Evolutionary conservation across 441 rosid genomes (phyloP).

Genomic region (Gossypium schwendimanii): DNA sequence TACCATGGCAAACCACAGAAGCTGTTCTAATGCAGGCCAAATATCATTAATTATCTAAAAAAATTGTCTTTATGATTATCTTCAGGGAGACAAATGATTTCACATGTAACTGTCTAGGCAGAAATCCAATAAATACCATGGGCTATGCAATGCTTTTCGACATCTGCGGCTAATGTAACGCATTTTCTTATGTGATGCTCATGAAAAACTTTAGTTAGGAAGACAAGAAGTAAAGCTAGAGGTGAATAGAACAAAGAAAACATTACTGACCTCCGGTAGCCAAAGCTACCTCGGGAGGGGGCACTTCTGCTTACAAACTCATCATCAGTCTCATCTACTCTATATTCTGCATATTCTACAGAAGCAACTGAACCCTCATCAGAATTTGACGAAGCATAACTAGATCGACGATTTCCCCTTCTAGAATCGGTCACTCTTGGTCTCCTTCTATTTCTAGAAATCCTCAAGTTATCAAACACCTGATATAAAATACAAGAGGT

Average conservation of each 20-base stretch:
- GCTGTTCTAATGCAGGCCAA: neutral
- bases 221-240: neutral
- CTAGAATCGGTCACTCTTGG: conserved; percentile 65
- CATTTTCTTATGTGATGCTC: neutral
- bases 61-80: neutral
- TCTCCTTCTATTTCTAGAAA: conserved; percentile 80
- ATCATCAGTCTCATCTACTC: conserved; percentile 80
- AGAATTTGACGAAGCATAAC: conserved; percentile 69
- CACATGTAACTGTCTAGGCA: too few species aligned
- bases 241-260: conserved; percentile 11
- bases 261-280: conserved; percentile 63
- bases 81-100: too few species aligned
- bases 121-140: too few species aligned
- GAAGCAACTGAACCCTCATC: conserved; percentile 90
- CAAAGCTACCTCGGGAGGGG: conserved; percentile 49
- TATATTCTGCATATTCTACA: conserved; percentile 61
- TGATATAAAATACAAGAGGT: conserved; percentile 88
- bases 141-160: too few species aligned
- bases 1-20: neutral
- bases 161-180: neutral
- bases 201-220: neutral
- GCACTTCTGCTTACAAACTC: conserved; percentile 51
- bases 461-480: conserved; percentile 81
- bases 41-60: neutral
- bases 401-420: conserved; percentile 61